Percentiles rank a stretch among this genome's conserved stretches.
Conservation (phyloP, 345 rosid species). For the Murraya paniculata region DNA sequence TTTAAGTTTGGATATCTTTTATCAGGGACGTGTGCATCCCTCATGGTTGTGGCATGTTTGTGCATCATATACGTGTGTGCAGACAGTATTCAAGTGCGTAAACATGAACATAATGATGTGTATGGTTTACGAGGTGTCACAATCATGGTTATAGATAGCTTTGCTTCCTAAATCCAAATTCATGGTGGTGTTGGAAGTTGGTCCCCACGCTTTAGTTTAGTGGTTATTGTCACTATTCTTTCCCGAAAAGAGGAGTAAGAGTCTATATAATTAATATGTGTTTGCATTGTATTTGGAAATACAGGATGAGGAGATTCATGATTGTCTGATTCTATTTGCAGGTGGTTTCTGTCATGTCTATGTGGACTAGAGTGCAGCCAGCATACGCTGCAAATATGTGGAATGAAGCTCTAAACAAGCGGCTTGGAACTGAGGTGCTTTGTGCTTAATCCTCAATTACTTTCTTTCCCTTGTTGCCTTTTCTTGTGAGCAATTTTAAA, state of each 20-base stretch:
- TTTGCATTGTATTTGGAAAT: background rate
- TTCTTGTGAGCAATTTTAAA: background rate
- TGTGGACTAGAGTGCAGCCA: conserved; percentile 97
- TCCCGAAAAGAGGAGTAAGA: background rate
- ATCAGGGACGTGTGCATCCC: no score
- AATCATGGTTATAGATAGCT: background rate
- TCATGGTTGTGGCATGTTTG: no score
- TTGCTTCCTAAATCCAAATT: background rate
- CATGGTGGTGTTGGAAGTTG: background rate
- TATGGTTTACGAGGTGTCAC: no score
- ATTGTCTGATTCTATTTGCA: conserved; percentile 27
- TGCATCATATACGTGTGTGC: background rate
- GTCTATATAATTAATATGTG: background rate
- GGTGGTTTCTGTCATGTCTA: conserved; percentile 99
- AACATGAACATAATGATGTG: background rate
- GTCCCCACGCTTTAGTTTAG: background rate
- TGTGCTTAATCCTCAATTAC: background rate
- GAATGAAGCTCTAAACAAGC: conserved; percentile 97
- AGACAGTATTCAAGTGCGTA: background rate
- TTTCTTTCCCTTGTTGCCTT: background rate
- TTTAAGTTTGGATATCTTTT: background rate
- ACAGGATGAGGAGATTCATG: background rate
- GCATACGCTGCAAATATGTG: conserved; percentile 98
- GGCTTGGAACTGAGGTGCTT: conserved; percentile 87
- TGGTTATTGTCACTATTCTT: background rate